Base-by-base conservation (phyloP, 1,139 yeast genomes). In the Nakaseomyces kungkrabaensis region DNA sequence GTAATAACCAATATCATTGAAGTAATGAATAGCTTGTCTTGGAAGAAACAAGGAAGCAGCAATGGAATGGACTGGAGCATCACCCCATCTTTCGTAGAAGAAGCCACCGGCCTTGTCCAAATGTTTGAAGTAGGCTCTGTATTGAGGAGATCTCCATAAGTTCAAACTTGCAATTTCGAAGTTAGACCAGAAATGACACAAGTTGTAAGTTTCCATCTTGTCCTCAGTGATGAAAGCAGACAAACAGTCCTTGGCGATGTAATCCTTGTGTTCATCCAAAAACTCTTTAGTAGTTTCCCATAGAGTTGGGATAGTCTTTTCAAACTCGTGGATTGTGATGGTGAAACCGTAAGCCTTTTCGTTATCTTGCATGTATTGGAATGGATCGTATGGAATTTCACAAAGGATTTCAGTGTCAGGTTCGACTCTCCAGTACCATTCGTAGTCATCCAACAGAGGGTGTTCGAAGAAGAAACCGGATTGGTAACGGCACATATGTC, bases 391-490 rank as follows among this genome's bases (percentile, higher is more conserved):
- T 60, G 82, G 81, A 58, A 88, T 73, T 65, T 87, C 94, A 73
- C 96, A 88, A 66, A 71, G 82, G 50, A 87, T 73, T 63, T 77
- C 74, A 62, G 84, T 79, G 62, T 80, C 85, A 33, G 96, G 97
- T 69, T 90, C 97, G 50, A 89, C 96, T 70, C 97, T 82, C 96
- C 97, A 89, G 74, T 89, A 89, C 75, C 85, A 88, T 58, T 84
- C 88, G 66, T 80, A 88, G 36, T 83, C 81, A 51, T 73, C 74
- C 76, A 88, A 69, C 46, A 84, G 65, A 44, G 80, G 81, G 62
- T 87, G 94, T 70, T 86, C 77, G 76, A 81, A 89, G 73, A 90
- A 88, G 70, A 88, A 86, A 1, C 97, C 97, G 36, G 92, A 81
- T 67, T 89, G 95, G 67, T 74, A 89, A 64, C 97, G 81, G 70